Base-by-base conservation (phyloP, 352 stramenopile species). In the Globisporangium parvum region DNA sequence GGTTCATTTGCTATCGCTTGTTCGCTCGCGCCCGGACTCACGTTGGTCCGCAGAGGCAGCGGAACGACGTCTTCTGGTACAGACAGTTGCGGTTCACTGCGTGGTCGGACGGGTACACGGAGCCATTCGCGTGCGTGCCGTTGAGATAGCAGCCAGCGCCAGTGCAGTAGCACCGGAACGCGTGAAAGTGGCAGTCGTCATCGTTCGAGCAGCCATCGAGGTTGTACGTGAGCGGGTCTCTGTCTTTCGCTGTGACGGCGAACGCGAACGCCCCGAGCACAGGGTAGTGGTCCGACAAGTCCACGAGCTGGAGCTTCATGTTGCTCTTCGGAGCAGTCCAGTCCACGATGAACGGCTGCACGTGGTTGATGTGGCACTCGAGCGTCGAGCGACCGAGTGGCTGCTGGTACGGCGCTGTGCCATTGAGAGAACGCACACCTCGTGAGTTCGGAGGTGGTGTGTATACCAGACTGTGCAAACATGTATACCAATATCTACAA, bases 211-310 rank as follows among this genome's bases (percentile, higher is more conserved):
- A 92, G 51, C 82, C 80, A 37, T 92, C 77, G 40, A 93, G 65
- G 62, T 93, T 77, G 35, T 82, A 80, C 26, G 65, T 78, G 28
- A 68, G 60, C 1, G 75, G 72, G 49, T 91, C 73, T 37, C 77
- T 66, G 58, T 86, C 75, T 8, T 69, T 67, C 10, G 65, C 65
- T 35, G 72, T 75, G 17, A 89, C 67, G 0, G 69, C 64, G 44
- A 91, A 93, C 44, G 79, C 68, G 39, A 91, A 89, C 51, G 76
- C 75, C 12, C 71, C 76, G 5, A 82, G 66, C 41, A 93, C 83
- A 0, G 83, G 83, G 49, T 87, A 93, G 57, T 93, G 83, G 48
- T 93, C 83, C 8, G 80, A 91, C 11, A 91, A 48, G 42, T 93
- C 83, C 3, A 87, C 57, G 14, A 91, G 50, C 6, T 72, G 54